These are phyloP conservation scores for Cladobotryum protrusum DNA, from an alignment of 2,329 filamentous ascomycete genomes.

Conservation along the genomic window DNA sequence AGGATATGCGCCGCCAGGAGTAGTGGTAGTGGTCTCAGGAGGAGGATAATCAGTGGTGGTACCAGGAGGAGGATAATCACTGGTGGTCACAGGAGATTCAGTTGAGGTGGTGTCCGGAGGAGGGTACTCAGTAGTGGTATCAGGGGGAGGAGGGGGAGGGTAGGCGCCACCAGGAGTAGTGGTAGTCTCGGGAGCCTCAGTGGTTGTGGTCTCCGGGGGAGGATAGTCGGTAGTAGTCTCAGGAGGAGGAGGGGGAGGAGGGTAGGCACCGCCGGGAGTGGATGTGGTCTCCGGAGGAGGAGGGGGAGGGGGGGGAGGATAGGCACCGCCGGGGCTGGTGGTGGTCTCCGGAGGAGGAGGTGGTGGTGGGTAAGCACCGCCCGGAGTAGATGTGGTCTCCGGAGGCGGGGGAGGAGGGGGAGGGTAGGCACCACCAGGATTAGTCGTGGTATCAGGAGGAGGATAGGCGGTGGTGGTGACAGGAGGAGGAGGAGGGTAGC, in stretches of 20 bases:
- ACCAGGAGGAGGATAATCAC: neutral
- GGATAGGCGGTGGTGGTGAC: too few relatives aligned
- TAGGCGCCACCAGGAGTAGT: neutral
- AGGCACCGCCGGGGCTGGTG: neutral
- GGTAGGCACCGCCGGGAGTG: constrained; percentile 15
- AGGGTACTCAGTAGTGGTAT: constrained; percentile 1
- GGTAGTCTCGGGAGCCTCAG: constrained; percentile 11
- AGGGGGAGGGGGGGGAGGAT: neutral
- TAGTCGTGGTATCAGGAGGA: constrained; percentile 7
- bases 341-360: constrained; percentile 9
- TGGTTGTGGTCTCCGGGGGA: constrained; percentile 10
- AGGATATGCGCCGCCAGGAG: constrained; percentile 15
- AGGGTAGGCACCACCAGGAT: neutral
- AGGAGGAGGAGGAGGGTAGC: constrained; percentile 8
- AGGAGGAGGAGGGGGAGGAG: neutral
- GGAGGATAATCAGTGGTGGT: constrained; percentile 2
- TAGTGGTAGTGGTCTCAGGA: constrained; percentile 13
- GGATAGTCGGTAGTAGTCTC: too few relatives aligned
- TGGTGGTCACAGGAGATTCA: constrained; percentile 10
- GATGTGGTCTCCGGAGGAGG: neutral
- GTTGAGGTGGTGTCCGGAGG: neutral
- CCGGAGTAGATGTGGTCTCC: too few relatives aligned
- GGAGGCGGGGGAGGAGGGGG: neutral
- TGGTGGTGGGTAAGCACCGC: neutral
- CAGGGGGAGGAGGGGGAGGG: neutral